These are phyloP conservation scores for Saprolegnia parasitica DNA, from an alignment of 352 stramenopile genomes.

Conservation along the genomic window DNA sequence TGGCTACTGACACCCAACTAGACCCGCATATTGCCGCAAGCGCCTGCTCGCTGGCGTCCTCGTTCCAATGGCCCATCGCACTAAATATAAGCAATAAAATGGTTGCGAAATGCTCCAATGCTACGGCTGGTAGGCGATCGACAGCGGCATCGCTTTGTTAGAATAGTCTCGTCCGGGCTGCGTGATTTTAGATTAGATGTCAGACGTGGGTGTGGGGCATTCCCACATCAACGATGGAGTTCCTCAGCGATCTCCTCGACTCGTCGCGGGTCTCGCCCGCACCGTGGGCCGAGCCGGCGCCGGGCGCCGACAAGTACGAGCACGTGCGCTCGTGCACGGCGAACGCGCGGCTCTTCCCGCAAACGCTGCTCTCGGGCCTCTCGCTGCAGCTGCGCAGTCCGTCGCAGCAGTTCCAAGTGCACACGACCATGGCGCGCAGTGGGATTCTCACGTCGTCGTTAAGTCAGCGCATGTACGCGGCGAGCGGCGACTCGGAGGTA, in stretches of 20 bases:
- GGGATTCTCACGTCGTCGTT: constrained; percentile 15
- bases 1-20: no score
- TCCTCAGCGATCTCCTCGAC: constrained; percentile 28
- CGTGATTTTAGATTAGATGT: neutral
- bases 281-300: constrained; percentile 6
- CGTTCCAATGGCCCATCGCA: no score
- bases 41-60: no score
- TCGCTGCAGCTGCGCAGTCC: constrained; percentile 22
- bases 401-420: constrained; percentile 9
- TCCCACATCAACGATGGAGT: constrained; percentile 6
- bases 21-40: no score
- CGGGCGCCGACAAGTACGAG: constrained; percentile 6
- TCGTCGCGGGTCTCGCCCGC: constrained; percentile 7
- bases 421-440: constrained; percentile 16
- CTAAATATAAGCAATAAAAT: no score
- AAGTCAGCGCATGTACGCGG: constrained; percentile 12
- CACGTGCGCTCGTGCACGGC: constrained; percentile 5
- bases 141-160: no score
- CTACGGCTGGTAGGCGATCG: no score
- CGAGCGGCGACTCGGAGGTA: constrained; percentile 1
- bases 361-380: constrained; percentile 11
- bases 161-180: no score
- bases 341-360: constrained; percentile 24
- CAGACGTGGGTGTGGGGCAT: neutral
- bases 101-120: no score